Conservation (phyloP, 352 stramenopile species). For the Phytophthora fragariae region DNA sequence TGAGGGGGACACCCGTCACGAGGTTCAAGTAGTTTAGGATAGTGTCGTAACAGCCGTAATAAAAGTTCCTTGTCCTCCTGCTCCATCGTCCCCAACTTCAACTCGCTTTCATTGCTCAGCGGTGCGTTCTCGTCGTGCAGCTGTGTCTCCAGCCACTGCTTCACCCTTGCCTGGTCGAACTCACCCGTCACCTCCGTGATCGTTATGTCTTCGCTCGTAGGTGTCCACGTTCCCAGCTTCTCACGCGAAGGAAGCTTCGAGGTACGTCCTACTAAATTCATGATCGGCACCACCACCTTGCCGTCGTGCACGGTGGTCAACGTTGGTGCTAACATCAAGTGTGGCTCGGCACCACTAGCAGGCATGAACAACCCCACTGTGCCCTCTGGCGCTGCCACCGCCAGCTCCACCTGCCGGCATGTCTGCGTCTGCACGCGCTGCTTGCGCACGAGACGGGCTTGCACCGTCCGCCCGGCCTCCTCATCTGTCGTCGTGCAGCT, state of each 20-base stretch:
- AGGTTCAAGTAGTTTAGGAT: background rate
- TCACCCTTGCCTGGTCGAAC: background rate
- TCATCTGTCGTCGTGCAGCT: background rate
- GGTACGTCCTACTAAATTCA: background rate
- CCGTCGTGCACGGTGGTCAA: background rate
- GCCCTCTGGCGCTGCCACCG: background rate
- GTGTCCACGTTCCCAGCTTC: background rate
- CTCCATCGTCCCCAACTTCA: background rate
- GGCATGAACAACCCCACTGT: background rate
- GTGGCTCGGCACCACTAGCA: background rate
- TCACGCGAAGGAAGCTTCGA: background rate
- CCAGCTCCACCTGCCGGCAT: background rate
- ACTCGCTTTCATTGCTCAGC: background rate
- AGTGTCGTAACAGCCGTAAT: background rate
- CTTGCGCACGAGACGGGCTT: background rate
- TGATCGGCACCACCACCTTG: background rate
- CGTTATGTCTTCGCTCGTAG: background rate
- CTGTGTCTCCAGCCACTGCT: background rate
- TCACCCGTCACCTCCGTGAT: constrained; percentile 1
- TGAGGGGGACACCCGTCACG: background rate
- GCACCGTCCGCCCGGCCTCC: background rate
- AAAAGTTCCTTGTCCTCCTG: background rate
- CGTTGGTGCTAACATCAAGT: background rate
- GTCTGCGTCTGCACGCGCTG: background rate
- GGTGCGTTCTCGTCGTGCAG: background rate